Evolutionary conservation across 495 filamentous ascomycete genomes (phyloP).

Genomic region (Podospora didyma): DNA sequence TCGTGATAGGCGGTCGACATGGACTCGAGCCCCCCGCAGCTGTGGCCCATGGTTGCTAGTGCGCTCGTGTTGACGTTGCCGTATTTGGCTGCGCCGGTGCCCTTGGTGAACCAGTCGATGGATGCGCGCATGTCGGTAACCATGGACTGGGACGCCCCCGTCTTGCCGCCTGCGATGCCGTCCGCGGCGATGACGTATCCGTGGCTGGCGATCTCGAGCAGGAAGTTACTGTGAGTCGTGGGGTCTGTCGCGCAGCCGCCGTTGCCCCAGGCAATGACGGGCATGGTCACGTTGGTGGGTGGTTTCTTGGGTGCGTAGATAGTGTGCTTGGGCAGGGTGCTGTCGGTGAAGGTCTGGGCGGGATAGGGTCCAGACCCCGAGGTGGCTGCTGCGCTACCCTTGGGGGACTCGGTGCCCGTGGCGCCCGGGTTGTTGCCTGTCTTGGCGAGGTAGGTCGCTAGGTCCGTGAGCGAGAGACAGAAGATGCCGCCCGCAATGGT

Average conservation of each 20-base stretch:
- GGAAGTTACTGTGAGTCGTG: conserved; percentile 10
- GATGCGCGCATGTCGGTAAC: conserved; percentile 9
- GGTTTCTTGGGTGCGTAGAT: conserved; percentile 22
- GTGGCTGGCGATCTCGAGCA: conserved; percentile 25
- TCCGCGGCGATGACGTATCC: conserved; percentile 28
- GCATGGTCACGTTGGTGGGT: conserved; percentile 13
- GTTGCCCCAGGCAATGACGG: conserved; percentile 29
- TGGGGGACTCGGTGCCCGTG: conserved; percentile 17
- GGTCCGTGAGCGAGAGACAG: conserved; percentile 12
- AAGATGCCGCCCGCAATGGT: conserved; percentile 25
- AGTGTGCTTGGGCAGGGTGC: conserved; percentile 23
- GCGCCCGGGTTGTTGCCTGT: conserved; percentile 11
- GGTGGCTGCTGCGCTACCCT: conserved; percentile 8
- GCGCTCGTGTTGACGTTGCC: conserved; percentile 21
- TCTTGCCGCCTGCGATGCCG: conserved; percentile 13
- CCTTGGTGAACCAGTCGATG: conserved; percentile 24
- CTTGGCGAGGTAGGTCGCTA: conserved; percentile 9
- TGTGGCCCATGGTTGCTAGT: conserved; percentile 23
- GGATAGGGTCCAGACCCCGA: conserved; percentile 23
- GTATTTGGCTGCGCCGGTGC: conserved; percentile 27
- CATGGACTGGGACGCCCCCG: conserved; percentile 14
- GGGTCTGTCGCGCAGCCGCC: conserved; percentile 27
- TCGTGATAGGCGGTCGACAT: conserved; percentile 19
- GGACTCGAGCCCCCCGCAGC: conserved; percentile 31
- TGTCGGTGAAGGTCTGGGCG: conserved; percentile 15